Evolutionary conservation across 2,329 filamentous ascomycete species (phyloP).

Genomic region (Cytospora mali): DNA sequence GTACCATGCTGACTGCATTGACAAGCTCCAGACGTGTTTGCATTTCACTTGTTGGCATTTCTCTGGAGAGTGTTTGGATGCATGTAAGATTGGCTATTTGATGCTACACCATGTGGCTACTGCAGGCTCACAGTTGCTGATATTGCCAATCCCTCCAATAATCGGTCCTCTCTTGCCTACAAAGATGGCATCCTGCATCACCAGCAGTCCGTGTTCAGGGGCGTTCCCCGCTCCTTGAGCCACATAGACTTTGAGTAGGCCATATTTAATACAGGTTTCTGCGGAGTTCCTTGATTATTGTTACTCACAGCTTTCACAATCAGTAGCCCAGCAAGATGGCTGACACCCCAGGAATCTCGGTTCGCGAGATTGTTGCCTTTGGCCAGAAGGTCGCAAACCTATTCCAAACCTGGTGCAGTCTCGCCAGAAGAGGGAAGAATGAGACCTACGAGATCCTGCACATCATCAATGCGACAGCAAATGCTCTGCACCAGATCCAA

Average conservation of each 20-base stretch:
- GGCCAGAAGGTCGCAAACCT: constrained; percentile 22
- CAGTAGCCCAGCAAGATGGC: neutral
- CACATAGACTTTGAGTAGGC: neutral
- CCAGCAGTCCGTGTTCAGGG: neutral
- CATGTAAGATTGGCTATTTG: constrained; percentile 9
- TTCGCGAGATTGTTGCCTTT: constrained; percentile 16
- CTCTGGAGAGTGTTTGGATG: neutral
- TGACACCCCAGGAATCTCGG: constrained; percentile 5
- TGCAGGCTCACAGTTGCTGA: constrained; percentile 17
- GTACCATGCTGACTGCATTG: neutral
- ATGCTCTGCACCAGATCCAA: constrained; percentile 11
- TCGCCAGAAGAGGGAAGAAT: too few relatives aligned
- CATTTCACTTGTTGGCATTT: constrained; percentile 2
- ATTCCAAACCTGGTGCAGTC: too few relatives aligned
- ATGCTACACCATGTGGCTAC: constrained; percentile 3
- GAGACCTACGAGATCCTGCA: too few relatives aligned
- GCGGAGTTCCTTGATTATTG: too few relatives aligned
- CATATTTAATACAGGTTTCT: too few relatives aligned
- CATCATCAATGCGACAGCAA: constrained; percentile 5
- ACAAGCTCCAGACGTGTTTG: constrained; percentile 8
- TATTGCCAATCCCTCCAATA: constrained; percentile 13
- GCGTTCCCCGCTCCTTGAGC: neutral
- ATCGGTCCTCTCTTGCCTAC: neutral
- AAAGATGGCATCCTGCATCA: constrained; percentile 5
- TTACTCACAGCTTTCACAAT: too few relatives aligned